These are phyloP conservation scores for Psilocybe sp. DNA, from an alignment of 768 basidiomycete species.

Conservation along the genomic window DNA sequence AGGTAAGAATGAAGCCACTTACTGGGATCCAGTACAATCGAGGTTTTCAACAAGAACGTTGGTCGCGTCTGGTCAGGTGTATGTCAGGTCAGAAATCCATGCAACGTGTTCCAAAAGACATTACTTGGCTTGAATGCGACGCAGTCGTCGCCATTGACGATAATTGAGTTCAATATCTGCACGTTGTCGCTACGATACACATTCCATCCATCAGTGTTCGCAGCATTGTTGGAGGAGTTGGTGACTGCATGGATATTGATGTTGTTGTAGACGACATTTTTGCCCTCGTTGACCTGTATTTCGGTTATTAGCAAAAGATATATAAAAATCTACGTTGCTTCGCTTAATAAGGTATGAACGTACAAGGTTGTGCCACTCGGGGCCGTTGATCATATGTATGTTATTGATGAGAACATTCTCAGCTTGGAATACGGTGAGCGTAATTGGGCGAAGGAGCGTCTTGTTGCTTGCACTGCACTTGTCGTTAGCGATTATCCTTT, in stretches of 20 bases:
- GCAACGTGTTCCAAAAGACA: background rate
- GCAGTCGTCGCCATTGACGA: slow-evolving; percentile 57
- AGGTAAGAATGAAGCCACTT: slow-evolving; percentile 12
- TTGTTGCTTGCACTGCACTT: slow-evolving; percentile 39
- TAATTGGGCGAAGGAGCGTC: slow-evolving; percentile 50
- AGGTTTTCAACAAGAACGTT: slow-evolving; percentile 56
- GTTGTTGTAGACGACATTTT: slow-evolving; percentile 42
- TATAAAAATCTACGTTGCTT: background rate
- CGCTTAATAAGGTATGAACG: background rate
- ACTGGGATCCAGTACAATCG: slow-evolving; percentile 60
- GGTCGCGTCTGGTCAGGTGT: slow-evolving; percentile 33
- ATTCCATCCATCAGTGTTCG: slow-evolving; percentile 65
- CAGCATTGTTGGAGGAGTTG: slow-evolving; percentile 36
- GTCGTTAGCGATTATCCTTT: background rate
- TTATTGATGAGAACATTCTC: slow-evolving; percentile 43
- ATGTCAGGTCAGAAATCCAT: slow-evolving; percentile 16
- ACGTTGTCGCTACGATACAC: slow-evolving; percentile 56
- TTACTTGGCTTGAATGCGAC: slow-evolving; percentile 57
- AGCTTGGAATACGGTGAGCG: slow-evolving; percentile 52
- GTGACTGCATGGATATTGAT: slow-evolving; percentile 46
- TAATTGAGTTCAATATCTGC: slow-evolving; percentile 44
- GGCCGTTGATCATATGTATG: slow-evolving; percentile 47
- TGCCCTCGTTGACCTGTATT: slow-evolving; percentile 43
- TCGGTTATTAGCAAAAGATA: background rate
- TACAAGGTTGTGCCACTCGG: slow-evolving; percentile 53